Conservation (phyloP, 371 early-diverging fungal species). For the Capillidium heterosporum region DNA sequence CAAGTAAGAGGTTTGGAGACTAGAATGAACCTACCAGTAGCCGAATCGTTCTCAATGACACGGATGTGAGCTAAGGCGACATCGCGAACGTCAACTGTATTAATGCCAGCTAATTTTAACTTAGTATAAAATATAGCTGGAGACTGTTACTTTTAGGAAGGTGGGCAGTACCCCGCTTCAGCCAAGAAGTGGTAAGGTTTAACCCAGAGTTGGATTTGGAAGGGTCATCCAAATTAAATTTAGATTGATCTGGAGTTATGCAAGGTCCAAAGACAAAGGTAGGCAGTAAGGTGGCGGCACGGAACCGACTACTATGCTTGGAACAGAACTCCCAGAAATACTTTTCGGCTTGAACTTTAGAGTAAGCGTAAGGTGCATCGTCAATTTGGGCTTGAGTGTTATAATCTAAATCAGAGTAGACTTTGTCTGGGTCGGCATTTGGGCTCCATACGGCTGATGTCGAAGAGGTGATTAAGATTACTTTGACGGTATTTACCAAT, state of each 20-base stretch:
- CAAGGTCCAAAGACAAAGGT: too few relatives aligned
- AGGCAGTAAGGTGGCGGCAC: background rate
- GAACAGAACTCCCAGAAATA: background rate
- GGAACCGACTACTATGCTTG: background rate
- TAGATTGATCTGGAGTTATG: too few relatives aligned
- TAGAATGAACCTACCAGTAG: too few relatives aligned
- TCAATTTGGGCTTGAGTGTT: background rate
- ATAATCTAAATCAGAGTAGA: background rate
- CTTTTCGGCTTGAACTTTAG: background rate
- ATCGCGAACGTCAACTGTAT: background rate
- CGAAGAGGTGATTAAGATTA: background rate
- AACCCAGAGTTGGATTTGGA: too few relatives aligned
- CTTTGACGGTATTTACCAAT: background rate
- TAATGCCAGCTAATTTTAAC: background rate
- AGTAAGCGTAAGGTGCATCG: background rate
- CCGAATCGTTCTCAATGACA: background rate
- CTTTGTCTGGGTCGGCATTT: background rate
- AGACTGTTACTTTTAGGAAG: too few relatives aligned
- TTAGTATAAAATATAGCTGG: background rate
- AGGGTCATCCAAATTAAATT: too few relatives aligned
- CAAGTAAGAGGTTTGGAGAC: too few relatives aligned
- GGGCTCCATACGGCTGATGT: background rate
- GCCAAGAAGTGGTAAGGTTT: too few relatives aligned
- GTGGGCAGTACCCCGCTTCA: too few relatives aligned
- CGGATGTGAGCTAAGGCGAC: background rate